Conservation (phyloP, 1,284 basidiomycete genomes). For the Thelephora terrestris region DNA sequence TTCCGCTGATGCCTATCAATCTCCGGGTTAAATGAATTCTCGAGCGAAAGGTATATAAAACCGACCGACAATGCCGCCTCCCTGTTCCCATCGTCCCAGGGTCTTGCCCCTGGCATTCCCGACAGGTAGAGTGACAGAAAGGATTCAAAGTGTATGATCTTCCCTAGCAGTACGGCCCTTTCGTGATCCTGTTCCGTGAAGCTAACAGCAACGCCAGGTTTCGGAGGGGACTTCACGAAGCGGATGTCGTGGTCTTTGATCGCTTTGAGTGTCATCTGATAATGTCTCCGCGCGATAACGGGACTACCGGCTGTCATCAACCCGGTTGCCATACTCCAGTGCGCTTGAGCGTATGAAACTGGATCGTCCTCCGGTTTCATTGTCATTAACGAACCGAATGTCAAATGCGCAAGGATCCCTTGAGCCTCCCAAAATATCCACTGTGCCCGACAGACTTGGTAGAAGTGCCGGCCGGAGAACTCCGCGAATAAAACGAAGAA, state of each 20-base stretch:
- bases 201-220: background rate
- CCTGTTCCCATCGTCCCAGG: too few relatives aligned
- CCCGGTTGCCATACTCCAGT: background rate
- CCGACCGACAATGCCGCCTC: too few relatives aligned
- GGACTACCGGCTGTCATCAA: background rate
- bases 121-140: background rate
- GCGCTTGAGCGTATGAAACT: background rate
- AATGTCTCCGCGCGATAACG: background rate
- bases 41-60: too few relatives aligned
- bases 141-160: background rate
- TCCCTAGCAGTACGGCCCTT: background rate
- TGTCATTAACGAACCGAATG: background rate
- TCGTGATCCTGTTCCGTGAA: background rate
- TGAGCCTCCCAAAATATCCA: background rate
- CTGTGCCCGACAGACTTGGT: constrained; percentile 10
- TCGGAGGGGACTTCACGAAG: background rate
- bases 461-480: constrained; percentile 17
- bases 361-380: background rate
- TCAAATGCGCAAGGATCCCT: background rate
- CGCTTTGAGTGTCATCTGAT: background rate
- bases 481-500: constrained; percentile 17
- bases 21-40: too few relatives aligned
- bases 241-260: background rate
- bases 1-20: too few relatives aligned
- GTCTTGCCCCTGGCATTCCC: too few relatives aligned